Percentiles rank a stretch among this genome's conserved stretches.
Evolutionary conservation across 2,329 filamentous ascomycete genomes (phyloP).

Genomic region (Aspergillus versicolor): DNA sequence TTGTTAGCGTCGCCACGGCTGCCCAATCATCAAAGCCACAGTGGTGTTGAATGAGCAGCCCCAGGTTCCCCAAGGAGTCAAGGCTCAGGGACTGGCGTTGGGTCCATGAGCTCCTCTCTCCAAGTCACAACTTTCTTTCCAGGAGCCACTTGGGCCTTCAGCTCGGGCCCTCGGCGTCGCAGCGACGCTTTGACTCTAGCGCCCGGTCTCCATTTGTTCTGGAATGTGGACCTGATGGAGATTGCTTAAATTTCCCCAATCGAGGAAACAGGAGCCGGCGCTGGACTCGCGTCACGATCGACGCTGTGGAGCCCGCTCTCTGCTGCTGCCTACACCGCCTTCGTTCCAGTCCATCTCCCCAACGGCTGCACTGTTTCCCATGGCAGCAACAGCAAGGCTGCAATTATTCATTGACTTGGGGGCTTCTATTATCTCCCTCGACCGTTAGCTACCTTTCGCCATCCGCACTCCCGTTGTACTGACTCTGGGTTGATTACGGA

Average conservation of each 20-base stretch:
- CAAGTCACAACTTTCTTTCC: neutral
- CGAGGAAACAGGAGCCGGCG: neutral
- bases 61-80: neutral
- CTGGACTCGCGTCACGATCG: neutral
- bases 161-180: slow-evolving; percentile 16
- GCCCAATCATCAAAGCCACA: slow-evolving; percentile 11
- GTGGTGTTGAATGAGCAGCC: neutral
- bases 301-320: neutral
- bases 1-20: neutral
- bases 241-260: neutral
- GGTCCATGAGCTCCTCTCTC: neutral
- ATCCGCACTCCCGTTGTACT: neutral
- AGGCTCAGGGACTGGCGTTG: neutral
- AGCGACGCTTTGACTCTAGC: slow-evolving; percentile 15
- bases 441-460: too few species aligned
- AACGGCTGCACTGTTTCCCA: too few species aligned
- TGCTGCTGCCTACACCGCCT: neutral
- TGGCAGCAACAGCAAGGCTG: too few species aligned
- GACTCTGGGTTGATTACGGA: neutral
- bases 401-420: too few species aligned
- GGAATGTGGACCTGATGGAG: slow-evolving; percentile 13
- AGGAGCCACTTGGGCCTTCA: slow-evolving; percentile 10
- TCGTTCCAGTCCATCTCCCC: neutral
- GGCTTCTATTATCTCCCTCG: too few species aligned
- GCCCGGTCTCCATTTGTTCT: slow-evolving; percentile 14